Evolutionary conservation across 1,284 basidiomycete genomes (phyloP), one percentile per base, ranked within the genome.

Genomic region (Trichosporon asahii): DNA sequence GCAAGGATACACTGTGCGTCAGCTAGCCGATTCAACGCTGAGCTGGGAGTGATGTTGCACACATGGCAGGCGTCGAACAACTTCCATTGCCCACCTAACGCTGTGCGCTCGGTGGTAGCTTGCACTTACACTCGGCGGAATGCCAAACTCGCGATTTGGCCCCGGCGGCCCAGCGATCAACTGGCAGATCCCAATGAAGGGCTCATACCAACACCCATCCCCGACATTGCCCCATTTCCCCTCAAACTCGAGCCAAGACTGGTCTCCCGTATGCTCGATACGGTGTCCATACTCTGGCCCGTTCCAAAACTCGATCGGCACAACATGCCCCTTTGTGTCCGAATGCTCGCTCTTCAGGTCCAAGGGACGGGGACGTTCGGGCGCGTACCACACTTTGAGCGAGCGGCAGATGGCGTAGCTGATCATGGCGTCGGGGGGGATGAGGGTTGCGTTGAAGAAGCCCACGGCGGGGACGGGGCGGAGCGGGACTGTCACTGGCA

Each of bases 211-310:
- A 71, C 82, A 83, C 0, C 65, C 69, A 9, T 77, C 73, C n/a
- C 79, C 82, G 37, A 57, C 73, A 67, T 83, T 82, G 2, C 82
- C 82, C 76, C 76, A 83, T 11, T 67, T 60, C 3, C 81, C 81
- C 29, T 60, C 60, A 49, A 75, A 83, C 60, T 83, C 80, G 49
- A 81, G 68, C 82, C 82, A 83, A 15, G 69, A 68, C 27, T 72
- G 27, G 18, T 77, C 64, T 11, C 77, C 77, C 2, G 60, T 61
- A 46, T 82, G 79, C 33, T 67, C 65, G 35, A 78, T 29, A 25
- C 68, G 74, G 9, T 72, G 46, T 3, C 76, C 68, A 3, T 40
- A 63, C 18, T 75, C 66, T 5, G 77, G 74, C 0, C 74, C 73
- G 25, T 73, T 68, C 78, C 79, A 83, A 67, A 75, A 83, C 21